Evolutionary conservation across 2,329 filamentous ascomycete genomes (phyloP).

Genomic region (Rugonectria rugulosa): DNA sequence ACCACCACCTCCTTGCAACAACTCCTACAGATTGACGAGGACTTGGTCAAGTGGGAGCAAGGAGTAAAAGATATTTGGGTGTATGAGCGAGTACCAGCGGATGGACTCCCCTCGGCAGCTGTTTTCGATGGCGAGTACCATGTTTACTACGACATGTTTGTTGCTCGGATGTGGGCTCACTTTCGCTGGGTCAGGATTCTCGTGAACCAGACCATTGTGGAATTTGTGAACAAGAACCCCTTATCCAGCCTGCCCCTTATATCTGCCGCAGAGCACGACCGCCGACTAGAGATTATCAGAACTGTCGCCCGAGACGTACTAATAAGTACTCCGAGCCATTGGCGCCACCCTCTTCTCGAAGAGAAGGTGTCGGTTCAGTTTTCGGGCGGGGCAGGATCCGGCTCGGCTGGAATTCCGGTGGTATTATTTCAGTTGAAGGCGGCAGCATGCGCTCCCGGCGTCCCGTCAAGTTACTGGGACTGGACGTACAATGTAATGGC

Average conservation of each 20-base stretch:
- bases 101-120: slow-evolving; percentile 47
- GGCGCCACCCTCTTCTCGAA: slow-evolving; percentile 57
- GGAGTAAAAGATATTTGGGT: slow-evolving; percentile 46
- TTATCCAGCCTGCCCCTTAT: slow-evolving; percentile 45
- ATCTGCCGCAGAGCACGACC: slow-evolving; percentile 39
- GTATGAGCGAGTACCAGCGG: slow-evolving; percentile 43
- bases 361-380: slow-evolving; percentile 48
- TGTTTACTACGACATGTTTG: slow-evolving; percentile 61
- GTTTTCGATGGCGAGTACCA: slow-evolving; percentile 64
- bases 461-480: slow-evolving; percentile 50
- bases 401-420: slow-evolving; percentile 56
- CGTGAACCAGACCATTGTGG: slow-evolving; percentile 57
- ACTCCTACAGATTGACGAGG: slow-evolving; percentile 49
- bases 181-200: slow-evolving; percentile 67
- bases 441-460: slow-evolving; percentile 56
- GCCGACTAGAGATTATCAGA: slow-evolving; percentile 45
- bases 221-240: slow-evolving; percentile 48
- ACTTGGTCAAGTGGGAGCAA: slow-evolving; percentile 50
- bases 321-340: slow-evolving; percentile 57
- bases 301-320: slow-evolving; percentile 54
- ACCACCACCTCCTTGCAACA: slow-evolving; percentile 48
- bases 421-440: slow-evolving; percentile 57
- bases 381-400: slow-evolving; percentile 51
- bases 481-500: slow-evolving; percentile 56
- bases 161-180: slow-evolving; percentile 64